A percentile compares a stretch with the other conserved stretches of the same genome.
phyloP scores from a whole-genome alignment of 148 eudicot genomes.

The Linanthus parryae region DNA sequence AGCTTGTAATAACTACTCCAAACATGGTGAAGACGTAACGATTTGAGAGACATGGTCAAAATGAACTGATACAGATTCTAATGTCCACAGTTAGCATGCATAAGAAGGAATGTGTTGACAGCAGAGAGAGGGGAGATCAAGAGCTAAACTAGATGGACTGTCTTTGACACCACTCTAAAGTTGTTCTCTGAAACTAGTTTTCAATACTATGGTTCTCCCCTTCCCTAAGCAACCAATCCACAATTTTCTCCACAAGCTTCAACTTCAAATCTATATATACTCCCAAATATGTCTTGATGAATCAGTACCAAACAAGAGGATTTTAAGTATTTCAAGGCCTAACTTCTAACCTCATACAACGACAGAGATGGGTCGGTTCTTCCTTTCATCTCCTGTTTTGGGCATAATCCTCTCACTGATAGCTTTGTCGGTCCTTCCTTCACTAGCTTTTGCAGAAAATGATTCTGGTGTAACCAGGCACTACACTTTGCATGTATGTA shows the following conservation, averaged over 20 bases:
- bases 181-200: constrained; percentile 7
- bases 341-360: not conserved
- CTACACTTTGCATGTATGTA: constrained; percentile 40
- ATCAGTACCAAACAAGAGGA: constrained; percentile 1
- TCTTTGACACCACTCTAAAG: constrained; percentile 10
- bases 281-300: constrained; percentile 1
- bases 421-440: constrained; percentile 1
- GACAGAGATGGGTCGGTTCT: constrained; percentile 3
- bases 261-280: constrained; percentile 6
- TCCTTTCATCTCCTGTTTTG: not conserved
- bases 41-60: too few species aligned
- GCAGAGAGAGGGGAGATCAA: too few species aligned
- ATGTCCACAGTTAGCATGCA: too few species aligned
- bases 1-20: too few species aligned
- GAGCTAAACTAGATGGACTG: constrained; percentile 6
- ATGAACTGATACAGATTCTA: too few species aligned
- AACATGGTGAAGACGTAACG: too few species aligned
- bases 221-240: constrained; percentile 23
- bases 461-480: constrained; percentile 32
- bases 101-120: not conserved
- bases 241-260: not conserved
- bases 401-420: constrained; percentile 2
- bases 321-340: not conserved
- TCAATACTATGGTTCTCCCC: not conserved
- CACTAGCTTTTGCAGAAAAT: constrained; percentile 3